phyloP scores from a whole-genome alignment of 306 rosid species.

The Glycyrrhiza uralensis region DNA sequence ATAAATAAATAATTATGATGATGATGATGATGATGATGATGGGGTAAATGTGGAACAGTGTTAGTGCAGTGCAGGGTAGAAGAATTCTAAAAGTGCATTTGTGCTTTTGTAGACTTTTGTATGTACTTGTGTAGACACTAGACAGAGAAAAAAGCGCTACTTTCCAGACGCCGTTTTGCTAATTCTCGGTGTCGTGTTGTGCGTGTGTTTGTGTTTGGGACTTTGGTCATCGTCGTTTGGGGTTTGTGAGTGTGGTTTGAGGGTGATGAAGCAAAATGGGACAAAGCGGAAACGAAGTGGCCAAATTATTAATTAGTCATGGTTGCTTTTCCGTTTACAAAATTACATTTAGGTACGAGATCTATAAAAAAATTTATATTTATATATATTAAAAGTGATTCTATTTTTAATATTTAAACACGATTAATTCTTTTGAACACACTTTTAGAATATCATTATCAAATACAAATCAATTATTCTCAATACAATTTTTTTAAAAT shows the following conservation, averaged over 20 bases:
- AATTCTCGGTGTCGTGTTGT: neutral
- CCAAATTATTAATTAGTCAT: neutral
- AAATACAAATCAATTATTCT: no score
- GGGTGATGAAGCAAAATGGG: neutral
- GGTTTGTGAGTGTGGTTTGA: neutral
- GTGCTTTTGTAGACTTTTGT: neutral
- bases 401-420: no score
- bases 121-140: neutral
- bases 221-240: neutral
- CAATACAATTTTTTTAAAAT: no score
- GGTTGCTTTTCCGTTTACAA: no score
- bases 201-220: no score
- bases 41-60: neutral
- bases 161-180: conserved; percentile 31
- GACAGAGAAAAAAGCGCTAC: neutral
- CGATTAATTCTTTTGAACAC: no score
- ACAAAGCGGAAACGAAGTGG: conserved; percentile 9
- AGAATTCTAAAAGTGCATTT: conserved; percentile 8
- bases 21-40: no score
- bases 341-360: no score
- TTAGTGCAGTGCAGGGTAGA: neutral
- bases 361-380: no score
- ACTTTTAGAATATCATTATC: no score
- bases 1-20: no score
- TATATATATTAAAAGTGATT: no score